phyloP scores from a whole-genome alignment of 306 rosid genomes.

The Hylodesmum podocarpum region DNA sequence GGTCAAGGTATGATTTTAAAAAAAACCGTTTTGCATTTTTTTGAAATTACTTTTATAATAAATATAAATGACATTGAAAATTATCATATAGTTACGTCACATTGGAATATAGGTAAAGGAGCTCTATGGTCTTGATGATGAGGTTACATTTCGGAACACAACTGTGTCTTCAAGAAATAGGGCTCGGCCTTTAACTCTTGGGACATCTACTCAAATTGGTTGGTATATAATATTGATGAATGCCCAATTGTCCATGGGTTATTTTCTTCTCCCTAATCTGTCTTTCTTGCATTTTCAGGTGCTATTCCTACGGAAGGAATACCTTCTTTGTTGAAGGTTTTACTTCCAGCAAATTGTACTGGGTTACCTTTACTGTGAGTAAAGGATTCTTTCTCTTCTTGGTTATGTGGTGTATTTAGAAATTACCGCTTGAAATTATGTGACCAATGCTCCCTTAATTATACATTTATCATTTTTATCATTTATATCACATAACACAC shows the following conservation, averaged over 20 bases:
- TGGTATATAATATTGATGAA: slow-evolving; percentile 38
- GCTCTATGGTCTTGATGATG: slow-evolving; percentile 77
- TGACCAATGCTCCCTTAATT: not conserved
- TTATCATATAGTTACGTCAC: not conserved
- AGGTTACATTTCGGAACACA: slow-evolving; percentile 73
- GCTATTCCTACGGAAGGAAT: slow-evolving; percentile 93
- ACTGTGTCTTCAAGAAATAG: slow-evolving; percentile 70
- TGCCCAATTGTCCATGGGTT: not conserved
- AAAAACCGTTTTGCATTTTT: not conserved
- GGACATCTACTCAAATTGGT: slow-evolving; percentile 97
- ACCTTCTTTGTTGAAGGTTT: slow-evolving; percentile 89
- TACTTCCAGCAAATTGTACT: slow-evolving; percentile 77
- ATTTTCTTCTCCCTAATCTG: not conserved
- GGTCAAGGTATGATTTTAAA: slow-evolving; percentile 56
- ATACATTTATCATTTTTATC: not conserved
- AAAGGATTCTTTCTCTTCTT: not conserved
- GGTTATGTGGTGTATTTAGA: not conserved
- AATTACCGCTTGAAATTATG: slow-evolving; percentile 1
- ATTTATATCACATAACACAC: not conserved
- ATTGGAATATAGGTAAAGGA: slow-evolving; percentile 69
- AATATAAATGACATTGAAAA: not conserved
- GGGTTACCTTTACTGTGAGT: slow-evolving; percentile 87
- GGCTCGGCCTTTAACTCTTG: slow-evolving; percentile 72
- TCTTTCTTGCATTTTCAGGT: slow-evolving; percentile 48
- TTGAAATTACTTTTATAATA: slow-evolving; percentile 12